Evolutionary conservation across 2,329 filamentous ascomycete species (phyloP), one percentile per base, ranked within the genome.

Genomic region (Pseudogymnoascus sp.): DNA sequence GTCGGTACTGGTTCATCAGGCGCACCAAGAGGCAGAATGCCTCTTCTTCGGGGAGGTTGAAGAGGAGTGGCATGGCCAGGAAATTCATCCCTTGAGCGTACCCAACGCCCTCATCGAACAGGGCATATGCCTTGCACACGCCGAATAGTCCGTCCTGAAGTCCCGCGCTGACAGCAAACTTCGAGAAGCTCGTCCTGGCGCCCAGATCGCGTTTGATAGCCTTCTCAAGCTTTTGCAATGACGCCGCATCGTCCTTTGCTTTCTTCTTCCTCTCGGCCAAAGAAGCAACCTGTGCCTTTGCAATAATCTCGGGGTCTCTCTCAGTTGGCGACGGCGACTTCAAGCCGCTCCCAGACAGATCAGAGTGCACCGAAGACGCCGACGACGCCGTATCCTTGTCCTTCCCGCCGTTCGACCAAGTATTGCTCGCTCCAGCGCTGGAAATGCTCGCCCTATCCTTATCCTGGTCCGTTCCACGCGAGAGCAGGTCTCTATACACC

Each of bases 61-160:
- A 97, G 1, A 99, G 80, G 16, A 99, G 76, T 24, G 96, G 95
- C 92, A 97, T 97, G 59, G 92, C 90, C 65, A 99, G 85, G 72
- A 99, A 99, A 73, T 97, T 99, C 90, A 99, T 97, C 72, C 95
- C 95, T 75, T 99, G 95, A 0, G 96, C 93, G 75, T 99, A 99
- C 33, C 95, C 93, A 37, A 99, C 95, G 6, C 82, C 89, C 71
- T 96, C 92, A 71, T 99, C 95, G 70, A 93, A 97, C 31, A 99
- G 80, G 13, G 95, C 95, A 76, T 99, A 99, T 1, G 95, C 93
- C 76, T 97, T 99, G 79, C 95, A 99, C 37, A 99, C 86, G 38
- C 93, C 93, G 75, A 96, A 97, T 8, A 99, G 82, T 7, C 91
- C 90, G 70, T 97, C 95, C 75, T 97, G 95, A 47, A 96, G 85